These are phyloP conservation scores for Wickerhamomyces bovis DNA, from an alignment of 805 yeast genomes.

Conservation along the genomic window DNA sequence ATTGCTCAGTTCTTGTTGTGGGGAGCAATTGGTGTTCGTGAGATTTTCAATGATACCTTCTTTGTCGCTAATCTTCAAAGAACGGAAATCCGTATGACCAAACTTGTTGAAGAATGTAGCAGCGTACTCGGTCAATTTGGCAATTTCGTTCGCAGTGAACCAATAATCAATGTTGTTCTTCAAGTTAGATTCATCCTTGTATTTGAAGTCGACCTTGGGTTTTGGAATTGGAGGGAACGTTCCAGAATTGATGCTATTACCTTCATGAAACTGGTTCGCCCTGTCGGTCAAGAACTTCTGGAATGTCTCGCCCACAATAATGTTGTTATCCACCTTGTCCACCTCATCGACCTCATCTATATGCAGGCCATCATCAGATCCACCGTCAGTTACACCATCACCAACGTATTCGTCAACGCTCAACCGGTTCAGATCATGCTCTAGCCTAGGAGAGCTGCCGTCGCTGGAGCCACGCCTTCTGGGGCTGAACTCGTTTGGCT, in stretches of 20 bases:
- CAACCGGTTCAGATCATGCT: background rate
- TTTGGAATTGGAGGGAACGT: conserved; percentile 27
- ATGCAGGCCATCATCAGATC: conserved; percentile 25
- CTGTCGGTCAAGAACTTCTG: conserved; percentile 29
- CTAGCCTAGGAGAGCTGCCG: background rate
- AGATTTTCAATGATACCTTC: conserved; percentile 11
- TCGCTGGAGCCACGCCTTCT: conserved; percentile 1
- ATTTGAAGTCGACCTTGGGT: conserved; percentile 41
- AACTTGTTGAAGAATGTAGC: conserved; percentile 3
- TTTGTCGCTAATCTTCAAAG: conserved; percentile 10
- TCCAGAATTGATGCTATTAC: conserved; percentile 6
- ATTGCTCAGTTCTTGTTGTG: background rate
- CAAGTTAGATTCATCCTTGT: conserved; percentile 31
- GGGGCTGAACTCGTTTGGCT: conserved; percentile 16
- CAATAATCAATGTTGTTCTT: conserved; percentile 40
- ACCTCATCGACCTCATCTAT: conserved; percentile 41
- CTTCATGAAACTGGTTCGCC: conserved; percentile 27
- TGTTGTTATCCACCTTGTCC: conserved; percentile 26
- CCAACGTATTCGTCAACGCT: background rate
- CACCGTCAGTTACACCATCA: conserved; percentile 3
- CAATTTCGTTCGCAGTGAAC: conserved; percentile 32
- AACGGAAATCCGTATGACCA: conserved; percentile 9
- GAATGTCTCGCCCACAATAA: conserved; percentile 29
- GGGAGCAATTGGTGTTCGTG: background rate
- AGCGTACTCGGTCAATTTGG: conserved; percentile 3